Conservation (phyloP, 805 yeast species). For the Pichia nakasei region DNA sequence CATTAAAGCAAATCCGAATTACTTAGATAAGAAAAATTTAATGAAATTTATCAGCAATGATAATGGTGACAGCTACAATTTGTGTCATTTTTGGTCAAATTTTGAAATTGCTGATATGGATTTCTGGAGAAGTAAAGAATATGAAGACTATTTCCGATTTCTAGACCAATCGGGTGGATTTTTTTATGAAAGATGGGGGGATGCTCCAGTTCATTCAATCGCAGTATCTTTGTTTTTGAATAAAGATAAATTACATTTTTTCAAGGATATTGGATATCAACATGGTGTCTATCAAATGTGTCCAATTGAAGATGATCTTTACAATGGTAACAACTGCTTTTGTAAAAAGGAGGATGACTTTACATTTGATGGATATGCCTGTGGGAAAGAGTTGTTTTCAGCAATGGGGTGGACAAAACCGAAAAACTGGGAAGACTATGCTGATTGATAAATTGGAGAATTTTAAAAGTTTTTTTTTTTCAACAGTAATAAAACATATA, state of each 20-base stretch:
- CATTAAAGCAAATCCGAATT: slow-evolving; percentile 33
- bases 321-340: slow-evolving; percentile 25
- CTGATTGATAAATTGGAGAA: background rate
- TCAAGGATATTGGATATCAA: slow-evolving; percentile 67
- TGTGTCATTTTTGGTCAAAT: slow-evolving; percentile 80
- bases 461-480: background rate
- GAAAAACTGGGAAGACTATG: slow-evolving; percentile 21
- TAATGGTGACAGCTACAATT: slow-evolving; percentile 54
- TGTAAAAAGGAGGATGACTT: slow-evolving; percentile 34
- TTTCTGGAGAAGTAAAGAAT: slow-evolving; percentile 51
- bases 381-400: slow-evolving; percentile 26
- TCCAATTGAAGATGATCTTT: slow-evolving; percentile 27
- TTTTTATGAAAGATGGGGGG: slow-evolving; percentile 89
- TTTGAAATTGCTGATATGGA: slow-evolving; percentile 69
- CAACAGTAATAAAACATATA: too few species aligned
- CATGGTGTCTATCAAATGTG: slow-evolving; percentile 45
- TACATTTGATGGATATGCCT: slow-evolving; percentile 29
- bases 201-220: slow-evolving; percentile 82
- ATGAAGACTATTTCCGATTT: slow-evolving; percentile 50
- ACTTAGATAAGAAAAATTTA: slow-evolving; percentile 39
- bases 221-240: slow-evolving; percentile 58
- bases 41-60: slow-evolving; percentile 58
- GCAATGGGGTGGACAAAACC: slow-evolving; percentile 23
- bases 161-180: slow-evolving; percentile 69
- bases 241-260: slow-evolving; percentile 53